A percentile compares a stretch with the other conserved stretches of the same genome.
phyloP scores from a whole-genome alignment of 208 protist genomes.

The Leptomonas pyrrhocoris region DNA sequence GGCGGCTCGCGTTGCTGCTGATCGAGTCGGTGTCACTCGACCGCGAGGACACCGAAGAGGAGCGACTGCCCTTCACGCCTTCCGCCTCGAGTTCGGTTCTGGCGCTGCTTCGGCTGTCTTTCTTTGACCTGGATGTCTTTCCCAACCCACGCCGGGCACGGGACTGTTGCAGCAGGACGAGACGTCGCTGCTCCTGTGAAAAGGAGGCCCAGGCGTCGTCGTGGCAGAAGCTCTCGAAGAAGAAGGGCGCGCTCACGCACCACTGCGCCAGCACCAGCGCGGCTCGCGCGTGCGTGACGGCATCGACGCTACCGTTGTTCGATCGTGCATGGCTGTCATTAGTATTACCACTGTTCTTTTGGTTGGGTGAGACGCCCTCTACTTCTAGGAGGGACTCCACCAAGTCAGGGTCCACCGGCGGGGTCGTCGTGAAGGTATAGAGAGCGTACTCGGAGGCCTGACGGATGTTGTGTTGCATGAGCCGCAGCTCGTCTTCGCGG shows the following conservation, averaged over 20 bases:
- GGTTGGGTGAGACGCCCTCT: neutral
- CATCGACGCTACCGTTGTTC: neutral
- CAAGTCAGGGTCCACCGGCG: conserved; percentile 59
- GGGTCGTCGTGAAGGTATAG: conserved; percentile 77
- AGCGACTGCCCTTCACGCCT: neutral
- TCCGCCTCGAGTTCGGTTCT: neutral
- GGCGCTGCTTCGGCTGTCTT: neutral
- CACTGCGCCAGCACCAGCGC: conserved; percentile 57
- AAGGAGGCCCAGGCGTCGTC: conserved; percentile 76
- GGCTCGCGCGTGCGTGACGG: conserved; percentile 14
- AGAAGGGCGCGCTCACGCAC: conserved; percentile 65
- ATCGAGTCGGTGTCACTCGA: conserved; percentile 11
- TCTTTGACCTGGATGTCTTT: conserved; percentile 20
- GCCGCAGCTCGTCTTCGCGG: conserved; percentile 79
- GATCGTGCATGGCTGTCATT: too few relatives aligned
- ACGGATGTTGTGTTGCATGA: conserved; percentile 79
- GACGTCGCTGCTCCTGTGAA: conserved; percentile 82
- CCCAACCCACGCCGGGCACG: conserved; percentile 39
- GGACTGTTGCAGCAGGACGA: conserved; percentile 59
- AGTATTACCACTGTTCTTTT: too few relatives aligned
- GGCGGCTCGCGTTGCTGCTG: neutral
- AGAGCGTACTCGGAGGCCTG: conserved; percentile 66
- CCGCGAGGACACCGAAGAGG: conserved; percentile 12
- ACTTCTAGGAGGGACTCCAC: conserved; percentile 27
- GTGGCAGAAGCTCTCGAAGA: conserved; percentile 84